These are phyloP conservation scores for Biscogniauxia marginata DNA, from an alignment of 2,329 filamentous ascomycete species.

Conservation along the genomic window DNA sequence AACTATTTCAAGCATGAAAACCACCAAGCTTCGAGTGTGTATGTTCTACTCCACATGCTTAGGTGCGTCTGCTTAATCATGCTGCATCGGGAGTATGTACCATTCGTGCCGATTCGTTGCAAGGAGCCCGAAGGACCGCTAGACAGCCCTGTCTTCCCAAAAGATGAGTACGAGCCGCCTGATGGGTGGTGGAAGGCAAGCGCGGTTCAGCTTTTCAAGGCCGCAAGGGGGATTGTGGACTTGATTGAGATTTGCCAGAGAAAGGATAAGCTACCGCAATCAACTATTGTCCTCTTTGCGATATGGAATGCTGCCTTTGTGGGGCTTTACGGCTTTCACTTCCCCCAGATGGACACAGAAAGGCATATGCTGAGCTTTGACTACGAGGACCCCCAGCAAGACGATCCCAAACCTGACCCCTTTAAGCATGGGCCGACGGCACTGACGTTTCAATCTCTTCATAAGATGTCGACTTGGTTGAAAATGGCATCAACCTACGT, in stretches of 20 bases:
- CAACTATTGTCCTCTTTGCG: constrained; percentile 65
- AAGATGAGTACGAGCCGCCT: constrained; percentile 46
- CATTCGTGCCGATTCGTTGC: constrained; percentile 60
- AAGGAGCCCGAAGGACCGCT: constrained; percentile 52
- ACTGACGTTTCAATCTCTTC: constrained; percentile 49
- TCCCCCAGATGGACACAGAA: constrained; percentile 65
- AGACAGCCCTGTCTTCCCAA: constrained; percentile 55
- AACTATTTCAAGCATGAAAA: constrained; percentile 68
- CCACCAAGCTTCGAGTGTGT: constrained; percentile 61
- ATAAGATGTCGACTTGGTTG: constrained; percentile 49
- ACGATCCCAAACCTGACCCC: constrained; percentile 24
- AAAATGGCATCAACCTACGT: constrained; percentile 58
- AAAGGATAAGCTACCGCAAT: constrained; percentile 62
- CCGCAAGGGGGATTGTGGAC: constrained; percentile 62
- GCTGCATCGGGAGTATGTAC: constrained; percentile 67
- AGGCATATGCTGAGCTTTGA: constrained; percentile 48
- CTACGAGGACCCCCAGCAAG: constrained; percentile 29
- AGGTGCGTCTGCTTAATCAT: constrained; percentile 65
- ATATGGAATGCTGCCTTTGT: constrained; percentile 66
- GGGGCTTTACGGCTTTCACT: constrained; percentile 65
- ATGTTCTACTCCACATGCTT: constrained; percentile 66
- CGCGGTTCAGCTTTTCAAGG: constrained; percentile 61
- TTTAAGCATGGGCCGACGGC: constrained; percentile 43
- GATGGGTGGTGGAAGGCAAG: constrained; percentile 61
- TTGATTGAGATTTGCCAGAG: constrained; percentile 61